phyloP scores from a whole-genome alignment of 148 eudicot genomes.

The Nepenthes mirabilis region DNA sequence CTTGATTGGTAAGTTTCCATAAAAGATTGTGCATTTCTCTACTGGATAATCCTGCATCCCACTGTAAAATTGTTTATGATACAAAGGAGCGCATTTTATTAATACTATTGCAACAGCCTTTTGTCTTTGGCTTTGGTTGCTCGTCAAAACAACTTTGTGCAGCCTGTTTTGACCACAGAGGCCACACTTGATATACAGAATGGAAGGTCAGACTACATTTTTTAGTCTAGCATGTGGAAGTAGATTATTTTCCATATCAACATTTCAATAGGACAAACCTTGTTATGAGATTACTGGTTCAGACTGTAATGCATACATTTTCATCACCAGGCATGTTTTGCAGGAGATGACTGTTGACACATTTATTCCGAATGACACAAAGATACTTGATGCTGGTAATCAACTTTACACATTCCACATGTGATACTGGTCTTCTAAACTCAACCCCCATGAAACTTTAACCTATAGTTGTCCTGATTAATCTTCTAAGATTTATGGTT shows the following conservation, averaged over 20 bases:
- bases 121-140: slow-evolving; percentile 86
- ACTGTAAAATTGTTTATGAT: background rate
- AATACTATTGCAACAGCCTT: slow-evolving; percentile 28
- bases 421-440: slow-evolving; percentile 4
- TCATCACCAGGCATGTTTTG: slow-evolving; percentile 68
- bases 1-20: slow-evolving; percentile 66
- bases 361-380: slow-evolving; percentile 92
- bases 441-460: background rate
- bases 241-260: background rate
- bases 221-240: background rate
- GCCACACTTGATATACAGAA: slow-evolving; percentile 70
- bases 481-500: slow-evolving; percentile 3
- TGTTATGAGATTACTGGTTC: too few species aligned
- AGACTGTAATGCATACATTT: background rate
- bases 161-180: slow-evolving; percentile 71
- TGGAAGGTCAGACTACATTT: slow-evolving; percentile 59
- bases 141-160: slow-evolving; percentile 83
- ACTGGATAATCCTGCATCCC: background rate
- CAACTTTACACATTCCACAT: slow-evolving; percentile 3
- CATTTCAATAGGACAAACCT: background rate
- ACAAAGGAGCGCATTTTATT: background rate
- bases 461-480: background rate
- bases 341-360: slow-evolving; percentile 99
- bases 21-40: background rate
- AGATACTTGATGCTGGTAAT: slow-evolving; percentile 57